These are phyloP conservation scores for Xylaria sp. DNA, from an alignment of 495 filamentous ascomycete species.

Conservation along the genomic window DNA sequence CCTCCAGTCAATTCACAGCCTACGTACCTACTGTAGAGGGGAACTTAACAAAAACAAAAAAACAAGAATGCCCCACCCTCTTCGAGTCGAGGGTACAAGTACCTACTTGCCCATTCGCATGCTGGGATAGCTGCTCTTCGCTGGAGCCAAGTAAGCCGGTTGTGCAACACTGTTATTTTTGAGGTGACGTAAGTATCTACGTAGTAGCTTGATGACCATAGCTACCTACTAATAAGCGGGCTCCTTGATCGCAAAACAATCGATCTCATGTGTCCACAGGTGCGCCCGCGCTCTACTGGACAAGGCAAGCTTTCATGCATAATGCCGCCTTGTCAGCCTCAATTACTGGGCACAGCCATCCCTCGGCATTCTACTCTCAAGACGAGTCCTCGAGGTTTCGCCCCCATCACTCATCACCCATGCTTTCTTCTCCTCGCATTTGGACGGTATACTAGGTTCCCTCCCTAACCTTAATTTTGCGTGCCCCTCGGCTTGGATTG, in stretches of 20 bases:
- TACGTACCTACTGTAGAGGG: neutral
- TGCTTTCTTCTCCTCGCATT: slow-evolving; percentile 4
- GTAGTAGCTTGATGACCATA: neutral
- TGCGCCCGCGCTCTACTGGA: slow-evolving; percentile 24
- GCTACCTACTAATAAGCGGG: slow-evolving; percentile 18
- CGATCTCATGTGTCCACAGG: neutral
- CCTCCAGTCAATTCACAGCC: neutral
- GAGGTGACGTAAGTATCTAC: slow-evolving; percentile 9
- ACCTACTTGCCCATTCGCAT: neutral
- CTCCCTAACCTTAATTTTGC: neutral
- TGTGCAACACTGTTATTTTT: slow-evolving; percentile 8
- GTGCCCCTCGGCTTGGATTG: neutral
- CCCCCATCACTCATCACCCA: slow-evolving; percentile 12
- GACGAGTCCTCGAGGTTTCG: slow-evolving; percentile 13
- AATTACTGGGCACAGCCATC: slow-evolving; percentile 18
- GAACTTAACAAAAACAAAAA: neutral
- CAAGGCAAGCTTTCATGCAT: slow-evolving; percentile 17
- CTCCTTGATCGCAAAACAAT: neutral
- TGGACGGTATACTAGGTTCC: neutral
- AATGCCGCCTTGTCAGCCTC: slow-evolving; percentile 26
- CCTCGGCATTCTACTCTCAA: neutral
- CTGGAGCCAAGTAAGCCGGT: slow-evolving; percentile 4
- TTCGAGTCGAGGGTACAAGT: neutral
- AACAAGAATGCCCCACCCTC: neutral
- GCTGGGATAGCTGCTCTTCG: slow-evolving; percentile 4